phyloP scores from a whole-genome alignment of 345 rosid species.

The Physaria fendleri region DNA sequence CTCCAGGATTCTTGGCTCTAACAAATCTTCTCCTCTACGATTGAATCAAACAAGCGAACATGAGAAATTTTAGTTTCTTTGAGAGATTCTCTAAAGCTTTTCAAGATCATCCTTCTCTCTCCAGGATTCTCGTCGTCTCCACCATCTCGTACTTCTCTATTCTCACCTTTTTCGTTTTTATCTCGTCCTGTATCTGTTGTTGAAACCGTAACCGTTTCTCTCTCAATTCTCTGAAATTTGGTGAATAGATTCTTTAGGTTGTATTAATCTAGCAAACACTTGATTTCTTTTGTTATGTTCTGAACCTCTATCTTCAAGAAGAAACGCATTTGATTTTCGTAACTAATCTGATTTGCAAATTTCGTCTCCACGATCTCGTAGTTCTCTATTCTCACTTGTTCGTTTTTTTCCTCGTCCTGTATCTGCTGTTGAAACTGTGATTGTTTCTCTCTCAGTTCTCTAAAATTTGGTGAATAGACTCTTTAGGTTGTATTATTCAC shows the following conservation, averaged over 20 bases:
- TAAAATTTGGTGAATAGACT: not conserved
- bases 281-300: no score
- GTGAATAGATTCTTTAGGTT: not conserved
- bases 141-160: slow-evolving; percentile 36
- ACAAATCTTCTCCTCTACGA: slow-evolving; percentile 13
- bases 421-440: not conserved
- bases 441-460: not conserved
- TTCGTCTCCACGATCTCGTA: slow-evolving; percentile 60
- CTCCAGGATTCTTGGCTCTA: slow-evolving; percentile 28
- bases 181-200: not conserved
- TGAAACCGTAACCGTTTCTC: not conserved
- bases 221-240: not conserved
- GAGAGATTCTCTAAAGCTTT: slow-evolving; percentile 56
- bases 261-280: no score
- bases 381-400: not conserved
- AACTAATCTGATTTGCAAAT: no score
- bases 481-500: slow-evolving; percentile 15
- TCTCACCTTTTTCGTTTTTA: not conserved
- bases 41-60: slow-evolving; percentile 17
- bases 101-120: slow-evolving; percentile 59
- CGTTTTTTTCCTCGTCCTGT: not conserved
- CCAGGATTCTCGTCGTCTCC: slow-evolving; percentile 65
- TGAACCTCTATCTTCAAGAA: no score
- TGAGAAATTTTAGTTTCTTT: slow-evolving; percentile 56
- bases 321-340: no score